These are phyloP conservation scores for Vachellia pachyceras DNA, from an alignment of 306 rosid species.

Conservation along the genomic window DNA sequence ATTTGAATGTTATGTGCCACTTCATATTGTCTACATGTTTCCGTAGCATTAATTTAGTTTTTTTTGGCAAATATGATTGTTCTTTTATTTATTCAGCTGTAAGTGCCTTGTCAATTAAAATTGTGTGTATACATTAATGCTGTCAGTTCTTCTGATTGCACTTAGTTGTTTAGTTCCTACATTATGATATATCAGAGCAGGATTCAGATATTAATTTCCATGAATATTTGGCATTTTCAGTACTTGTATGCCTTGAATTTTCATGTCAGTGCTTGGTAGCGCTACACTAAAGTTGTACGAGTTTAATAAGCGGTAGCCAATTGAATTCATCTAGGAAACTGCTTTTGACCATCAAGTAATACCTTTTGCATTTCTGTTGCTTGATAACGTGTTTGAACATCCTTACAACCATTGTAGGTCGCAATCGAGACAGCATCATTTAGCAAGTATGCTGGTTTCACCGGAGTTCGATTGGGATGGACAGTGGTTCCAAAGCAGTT, in stretches of 20 bases:
- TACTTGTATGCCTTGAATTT: not conserved
- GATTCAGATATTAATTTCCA: conserved; percentile 2
- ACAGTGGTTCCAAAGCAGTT: conserved; percentile 90
- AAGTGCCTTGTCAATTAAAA: not conserved
- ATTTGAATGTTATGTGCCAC: not conserved
- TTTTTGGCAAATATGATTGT: conserved; percentile 16
- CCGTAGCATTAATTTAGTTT: not conserved
- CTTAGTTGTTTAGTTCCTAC: conserved; percentile 18
- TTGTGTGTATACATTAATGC: not conserved
- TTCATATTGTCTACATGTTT: not conserved
- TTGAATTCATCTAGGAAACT: not conserved
- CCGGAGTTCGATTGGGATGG: conserved; percentile 98
- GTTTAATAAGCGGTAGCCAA: not conserved
- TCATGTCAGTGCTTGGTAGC: not conserved
- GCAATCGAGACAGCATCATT: conserved; percentile 95
- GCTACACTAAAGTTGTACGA: not conserved
- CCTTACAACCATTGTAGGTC: conserved; percentile 59
- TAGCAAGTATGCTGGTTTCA: conserved; percentile 96
- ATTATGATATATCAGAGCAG: not conserved
- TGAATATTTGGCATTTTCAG: not conserved
- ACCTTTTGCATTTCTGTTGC: not conserved
- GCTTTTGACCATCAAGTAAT: conserved; percentile 9
- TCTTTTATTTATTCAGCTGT: conserved; percentile 23
- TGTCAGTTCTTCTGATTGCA: not conserved
- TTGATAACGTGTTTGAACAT: conserved; percentile 11